These are phyloP conservation scores for Alternaria panax DNA, from an alignment of 2,329 filamentous ascomycete genomes.

Conservation along the genomic window DNA sequence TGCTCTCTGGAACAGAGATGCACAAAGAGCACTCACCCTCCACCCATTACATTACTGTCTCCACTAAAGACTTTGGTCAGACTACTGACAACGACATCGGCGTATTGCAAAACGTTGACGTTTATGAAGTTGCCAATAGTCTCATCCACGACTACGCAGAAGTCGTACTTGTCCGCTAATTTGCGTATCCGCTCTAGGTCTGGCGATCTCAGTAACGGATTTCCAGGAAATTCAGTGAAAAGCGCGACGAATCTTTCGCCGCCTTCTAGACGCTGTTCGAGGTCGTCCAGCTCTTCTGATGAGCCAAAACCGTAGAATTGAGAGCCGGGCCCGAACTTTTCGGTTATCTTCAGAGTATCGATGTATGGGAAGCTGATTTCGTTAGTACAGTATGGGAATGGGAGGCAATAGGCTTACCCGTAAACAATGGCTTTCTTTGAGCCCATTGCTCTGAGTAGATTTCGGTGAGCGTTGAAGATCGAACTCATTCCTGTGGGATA, in stretches of 20 bases:
- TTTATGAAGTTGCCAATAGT: constrained; percentile 97
- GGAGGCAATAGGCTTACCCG: constrained; percentile 57
- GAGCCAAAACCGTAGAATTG: constrained; percentile 87
- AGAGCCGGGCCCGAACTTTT: constrained; percentile 92
- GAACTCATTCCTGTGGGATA: constrained; percentile 93
- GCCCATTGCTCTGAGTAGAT: constrained; percentile 70
- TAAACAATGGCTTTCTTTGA: constrained; percentile 82
- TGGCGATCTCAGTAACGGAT: constrained; percentile 85
- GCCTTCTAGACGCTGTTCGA: constrained; percentile 72
- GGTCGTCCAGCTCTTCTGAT: constrained; percentile 78
- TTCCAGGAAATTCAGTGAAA: constrained; percentile 95
- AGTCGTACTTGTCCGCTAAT: constrained; percentile 83
- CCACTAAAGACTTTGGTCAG: constrained; percentile 97
- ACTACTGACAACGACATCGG: constrained; percentile 92
- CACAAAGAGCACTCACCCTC: constrained; percentile 58
- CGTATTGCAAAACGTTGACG: constrained; percentile 86
- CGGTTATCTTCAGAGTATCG: constrained; percentile 90
- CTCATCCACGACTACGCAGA: constrained; percentile 91
- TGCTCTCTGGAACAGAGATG: neutral
- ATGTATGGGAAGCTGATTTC: constrained; percentile 81
- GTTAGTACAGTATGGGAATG: constrained; percentile 7
- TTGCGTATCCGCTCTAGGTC: constrained; percentile 81
- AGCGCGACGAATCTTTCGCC: constrained; percentile 83
- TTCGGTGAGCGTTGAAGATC: constrained; percentile 87
- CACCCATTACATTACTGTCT: constrained; percentile 98